These are phyloP conservation scores for Salvia splendens DNA, from an alignment of 257 asterid species.

Conservation along the genomic window DNA sequence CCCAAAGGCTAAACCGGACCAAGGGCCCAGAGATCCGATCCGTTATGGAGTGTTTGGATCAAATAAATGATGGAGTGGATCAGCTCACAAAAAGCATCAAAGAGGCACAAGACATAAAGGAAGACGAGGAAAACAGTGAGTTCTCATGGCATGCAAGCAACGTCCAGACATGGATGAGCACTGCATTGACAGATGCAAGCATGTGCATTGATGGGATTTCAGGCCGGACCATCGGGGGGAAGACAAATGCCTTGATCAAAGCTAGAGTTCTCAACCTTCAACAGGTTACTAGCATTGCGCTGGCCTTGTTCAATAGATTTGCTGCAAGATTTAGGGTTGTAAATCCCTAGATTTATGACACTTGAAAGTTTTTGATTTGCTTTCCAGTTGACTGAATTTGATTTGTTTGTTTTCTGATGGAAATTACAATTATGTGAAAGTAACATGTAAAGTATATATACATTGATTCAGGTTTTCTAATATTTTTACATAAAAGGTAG, in stretches of 20 bases:
- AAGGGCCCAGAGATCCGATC: slow-evolving; percentile 42
- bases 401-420: slow-evolving; percentile 27
- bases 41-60: slow-evolving; percentile 40
- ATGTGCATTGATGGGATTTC: slow-evolving; percentile 68
- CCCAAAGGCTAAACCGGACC: slow-evolving; percentile 38
- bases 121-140: slow-evolving; percentile 33
- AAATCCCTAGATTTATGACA: slow-evolving; percentile 20
- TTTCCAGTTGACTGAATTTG: slow-evolving; percentile 23
- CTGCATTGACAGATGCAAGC: slow-evolving; percentile 66
- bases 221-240: slow-evolving; percentile 54
- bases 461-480: slow-evolving; percentile 23
- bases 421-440: slow-evolving; percentile 21
- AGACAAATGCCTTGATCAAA: slow-evolving; percentile 50
- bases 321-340: slow-evolving; percentile 47
- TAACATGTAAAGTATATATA: slow-evolving; percentile 30
- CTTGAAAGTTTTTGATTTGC: too few species aligned
- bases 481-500: neutral
- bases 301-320: slow-evolving; percentile 68
- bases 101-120: slow-evolving; percentile 42
- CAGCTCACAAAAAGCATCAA: slow-evolving; percentile 40
- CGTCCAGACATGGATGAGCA: slow-evolving; percentile 76
- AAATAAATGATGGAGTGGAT: slow-evolving; percentile 48
- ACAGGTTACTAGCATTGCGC: slow-evolving; percentile 67
- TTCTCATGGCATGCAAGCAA: slow-evolving; percentile 60
- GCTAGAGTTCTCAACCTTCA: slow-evolving; percentile 57